These are phyloP conservation scores for Metschnikowia amazonensis DNA, from an alignment of 805 yeast genomes.

Conservation along the genomic window DNA sequence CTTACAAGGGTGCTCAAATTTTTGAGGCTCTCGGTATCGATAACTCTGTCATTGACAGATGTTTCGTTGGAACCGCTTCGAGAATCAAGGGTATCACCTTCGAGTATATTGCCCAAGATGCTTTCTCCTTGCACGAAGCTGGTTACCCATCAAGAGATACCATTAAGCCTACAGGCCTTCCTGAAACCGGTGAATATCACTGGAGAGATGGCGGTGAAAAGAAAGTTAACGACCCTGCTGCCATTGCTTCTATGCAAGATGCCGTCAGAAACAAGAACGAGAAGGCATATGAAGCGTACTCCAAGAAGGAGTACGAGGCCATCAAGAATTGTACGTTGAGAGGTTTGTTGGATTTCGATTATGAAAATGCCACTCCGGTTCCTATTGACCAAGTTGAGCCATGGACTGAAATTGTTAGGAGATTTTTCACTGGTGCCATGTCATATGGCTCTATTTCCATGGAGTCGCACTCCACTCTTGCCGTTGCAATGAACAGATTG, in stretches of 20 bases:
- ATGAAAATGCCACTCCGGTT: conserved; percentile 61
- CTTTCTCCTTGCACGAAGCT: conserved; percentile 86
- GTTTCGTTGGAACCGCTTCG: conserved; percentile 97
- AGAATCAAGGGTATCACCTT: conserved; percentile 94
- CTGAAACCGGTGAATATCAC: conserved; percentile 96
- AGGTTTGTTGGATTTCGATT: conserved; percentile 91
- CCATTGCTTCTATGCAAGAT: conserved; percentile 92
- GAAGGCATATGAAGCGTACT: conserved; percentile 84
- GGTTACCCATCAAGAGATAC: conserved; percentile 82
- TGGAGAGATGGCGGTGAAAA: conserved; percentile 99
- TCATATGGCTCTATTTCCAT: conserved; percentile 97
- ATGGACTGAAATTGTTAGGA: conserved; percentile 97
- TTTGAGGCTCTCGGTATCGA: conserved; percentile 96
- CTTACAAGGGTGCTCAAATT: conserved; percentile 99
- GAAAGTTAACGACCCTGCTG: conserved; percentile 91
- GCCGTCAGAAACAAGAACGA: conserved; percentile 98
- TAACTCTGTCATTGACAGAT: conserved; percentile 89
- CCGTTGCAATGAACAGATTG: conserved; percentile 96
- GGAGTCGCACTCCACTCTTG: conserved; percentile 97
- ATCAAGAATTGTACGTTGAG: conserved; percentile 89
- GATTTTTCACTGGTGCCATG: conserved; percentile 99
- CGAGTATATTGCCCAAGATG: conserved; percentile 95
- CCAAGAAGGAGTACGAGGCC: conserved; percentile 87
- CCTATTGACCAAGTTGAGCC: conserved; percentile 99
- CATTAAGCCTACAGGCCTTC: conserved; percentile 67